A percentile compares a stretch with the other conserved stretches of the same genome.
Conservation (phyloP, 2,329 filamentous ascomycete genomes). For the Diaporthe sp. region DNA sequence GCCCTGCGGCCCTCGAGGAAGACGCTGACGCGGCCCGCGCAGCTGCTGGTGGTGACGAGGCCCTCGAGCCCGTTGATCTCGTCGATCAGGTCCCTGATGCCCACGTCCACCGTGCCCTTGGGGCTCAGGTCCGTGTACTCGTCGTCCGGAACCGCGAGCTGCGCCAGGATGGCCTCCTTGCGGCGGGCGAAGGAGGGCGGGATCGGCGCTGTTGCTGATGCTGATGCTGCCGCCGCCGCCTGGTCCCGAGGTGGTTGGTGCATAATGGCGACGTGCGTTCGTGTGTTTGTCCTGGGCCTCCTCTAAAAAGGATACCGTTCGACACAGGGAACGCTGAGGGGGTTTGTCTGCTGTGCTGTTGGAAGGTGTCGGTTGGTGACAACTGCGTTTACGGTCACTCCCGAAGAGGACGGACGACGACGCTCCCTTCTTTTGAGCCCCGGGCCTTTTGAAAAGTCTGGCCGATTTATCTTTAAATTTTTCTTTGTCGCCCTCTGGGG, state of each 20-base stretch:
- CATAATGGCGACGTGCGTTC: neutral
- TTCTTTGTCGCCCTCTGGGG: neutral
- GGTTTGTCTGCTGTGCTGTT: neutral
- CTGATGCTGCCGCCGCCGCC: neutral
- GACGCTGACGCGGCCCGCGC: constrained; percentile 87
- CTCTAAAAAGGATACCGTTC: neutral
- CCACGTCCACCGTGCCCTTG: constrained; percentile 87
- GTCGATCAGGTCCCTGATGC: constrained; percentile 81
- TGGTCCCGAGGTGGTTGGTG: neutral
- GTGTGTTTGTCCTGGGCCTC: neutral
- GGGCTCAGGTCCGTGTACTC: constrained; percentile 88
- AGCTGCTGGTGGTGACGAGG: constrained; percentile 93
- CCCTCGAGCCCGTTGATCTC: constrained; percentile 82
- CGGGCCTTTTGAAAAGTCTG: neutral
- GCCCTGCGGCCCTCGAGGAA: constrained; percentile 83
- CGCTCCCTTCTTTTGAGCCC: neutral
- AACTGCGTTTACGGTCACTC: neutral
- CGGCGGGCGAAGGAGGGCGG: constrained; percentile 64
- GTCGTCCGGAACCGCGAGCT: constrained; percentile 75
- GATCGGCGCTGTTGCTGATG: constrained; percentile 4
- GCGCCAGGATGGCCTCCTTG: constrained; percentile 80
- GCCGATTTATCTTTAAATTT: neutral
- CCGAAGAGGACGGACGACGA: neutral
- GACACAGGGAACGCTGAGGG: neutral
- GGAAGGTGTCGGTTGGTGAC: neutral